These are phyloP conservation scores for Penicillium malachiteum DNA, from an alignment of 495 filamentous ascomycete genomes.

Conservation along the genomic window DNA sequence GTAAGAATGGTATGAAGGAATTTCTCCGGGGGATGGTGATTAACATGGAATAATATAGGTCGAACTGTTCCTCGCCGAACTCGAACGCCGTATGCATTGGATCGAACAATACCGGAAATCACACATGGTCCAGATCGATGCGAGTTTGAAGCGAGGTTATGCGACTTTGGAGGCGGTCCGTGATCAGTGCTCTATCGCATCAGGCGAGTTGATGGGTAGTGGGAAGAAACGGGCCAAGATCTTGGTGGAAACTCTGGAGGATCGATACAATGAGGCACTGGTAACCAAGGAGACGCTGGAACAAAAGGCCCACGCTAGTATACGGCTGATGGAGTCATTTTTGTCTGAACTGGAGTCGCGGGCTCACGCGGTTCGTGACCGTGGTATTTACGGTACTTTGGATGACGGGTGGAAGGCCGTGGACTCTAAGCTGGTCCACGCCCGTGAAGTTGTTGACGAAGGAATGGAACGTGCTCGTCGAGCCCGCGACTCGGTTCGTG, in stretches of 20 bases:
- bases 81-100: slow-evolving; percentile 82
- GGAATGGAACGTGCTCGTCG: slow-evolving; percentile 75
- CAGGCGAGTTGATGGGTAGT: slow-evolving; percentile 84
- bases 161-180: slow-evolving; percentile 82
- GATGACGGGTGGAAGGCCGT: slow-evolving; percentile 70
- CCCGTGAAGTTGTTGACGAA: slow-evolving; percentile 77
- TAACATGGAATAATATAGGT: slow-evolving; percentile 49
- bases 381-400: slow-evolving; percentile 55
- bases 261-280: slow-evolving; percentile 83
- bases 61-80: slow-evolving; percentile 84
- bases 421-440: slow-evolving; percentile 73
- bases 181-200: slow-evolving; percentile 84
- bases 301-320: slow-evolving; percentile 83
- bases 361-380: slow-evolving; percentile 71
- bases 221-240: slow-evolving; percentile 81
- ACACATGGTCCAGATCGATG: slow-evolving; percentile 75
- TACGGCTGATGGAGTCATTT: slow-evolving; percentile 81
- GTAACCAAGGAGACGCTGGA: slow-evolving; percentile 82
- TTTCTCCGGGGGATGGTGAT: too few species aligned
- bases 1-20: slow-evolving; percentile 29
- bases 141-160: slow-evolving; percentile 78
- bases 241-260: slow-evolving; percentile 92
- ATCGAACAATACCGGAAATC: slow-evolving; percentile 86
- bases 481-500: slow-evolving; percentile 72
- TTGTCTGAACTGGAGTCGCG: slow-evolving; percentile 79